Evolutionary conservation across 352 stramenopile species (phyloP).

Genomic region (Globisporangium irregulare): DNA sequence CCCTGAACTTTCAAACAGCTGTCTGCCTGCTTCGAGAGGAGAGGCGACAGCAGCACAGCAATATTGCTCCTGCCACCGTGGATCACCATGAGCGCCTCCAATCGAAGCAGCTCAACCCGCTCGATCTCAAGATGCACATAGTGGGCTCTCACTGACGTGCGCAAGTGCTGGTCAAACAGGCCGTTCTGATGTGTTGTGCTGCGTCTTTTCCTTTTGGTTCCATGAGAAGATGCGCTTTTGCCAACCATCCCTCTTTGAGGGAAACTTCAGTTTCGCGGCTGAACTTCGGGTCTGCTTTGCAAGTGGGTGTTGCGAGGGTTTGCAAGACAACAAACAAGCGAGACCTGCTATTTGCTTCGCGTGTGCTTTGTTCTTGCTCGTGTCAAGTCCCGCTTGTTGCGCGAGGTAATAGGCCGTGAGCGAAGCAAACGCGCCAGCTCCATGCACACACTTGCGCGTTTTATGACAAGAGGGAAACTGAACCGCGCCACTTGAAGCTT

Average conservation of each 20-base stretch:
- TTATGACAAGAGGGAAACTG: conserved; percentile 4
- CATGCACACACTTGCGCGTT: neutral
- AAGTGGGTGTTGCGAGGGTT: neutral
- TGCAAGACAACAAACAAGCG: neutral
- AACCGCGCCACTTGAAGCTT: conserved; percentile 3
- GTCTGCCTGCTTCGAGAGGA: neutral
- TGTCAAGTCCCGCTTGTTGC: neutral
- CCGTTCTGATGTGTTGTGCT: neutral
- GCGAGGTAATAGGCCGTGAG: no score
- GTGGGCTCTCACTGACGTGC: neutral
- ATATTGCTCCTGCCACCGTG: neutral
- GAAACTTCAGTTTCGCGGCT: conserved; percentile 13
- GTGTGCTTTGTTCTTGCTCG: neutral
- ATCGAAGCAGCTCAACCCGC: neutral
- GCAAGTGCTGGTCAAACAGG: neutral
- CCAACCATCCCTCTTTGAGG: neutral
- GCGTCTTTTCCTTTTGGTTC: neutral
- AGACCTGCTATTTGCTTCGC: neutral
- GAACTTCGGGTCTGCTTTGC: neutral
- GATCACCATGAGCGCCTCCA: neutral
- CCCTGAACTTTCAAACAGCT: conserved; percentile 1
- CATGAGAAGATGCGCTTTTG: neutral
- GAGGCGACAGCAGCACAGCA: neutral
- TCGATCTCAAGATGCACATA: neutral
- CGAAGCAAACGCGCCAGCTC: neutral